Base-by-base conservation (phyloP, 2,329 filamentous ascomycete species). In the Ophiostoma sp. region DNA sequence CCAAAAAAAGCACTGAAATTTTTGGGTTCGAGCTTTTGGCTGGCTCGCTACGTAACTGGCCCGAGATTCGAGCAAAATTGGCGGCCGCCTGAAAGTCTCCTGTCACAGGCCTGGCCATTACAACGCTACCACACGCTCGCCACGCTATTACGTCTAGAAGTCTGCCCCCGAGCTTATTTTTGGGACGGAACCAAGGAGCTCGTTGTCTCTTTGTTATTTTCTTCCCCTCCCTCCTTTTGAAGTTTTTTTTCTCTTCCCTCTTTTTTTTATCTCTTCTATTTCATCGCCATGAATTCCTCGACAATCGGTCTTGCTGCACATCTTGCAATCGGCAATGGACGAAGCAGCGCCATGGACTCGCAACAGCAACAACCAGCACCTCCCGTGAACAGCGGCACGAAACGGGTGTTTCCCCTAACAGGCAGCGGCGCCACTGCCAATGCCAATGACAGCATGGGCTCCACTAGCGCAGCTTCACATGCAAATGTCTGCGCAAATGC, bases 281-380 rank as follows among this genome's bases (percentile, higher is more conserved):
- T 36, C 36, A 6, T 36, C 12, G 36, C 42, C 55, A 72, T 70
- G 57, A 69, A 50, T 45, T 39, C 72, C 11, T 71, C 69, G 17
- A 42, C 71, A 28, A 72, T 70, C 42, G 28, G 63, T 19, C 48
- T 66, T 7, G 63, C 68, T 69, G 63, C 72, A 36, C 72, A 64
- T 63, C 69, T 70, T 63, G 66, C 73, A 7, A 66, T 69, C 22
- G 64, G 72, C 66, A 73, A 76, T 77, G 76, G 71, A 50, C 70
- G 45, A 48, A 48, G 42, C 69, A 64, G 55, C 25, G 28, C 57
- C 71, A 74, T 73, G 73, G 74, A 76, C 42, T 48, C 74, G 42
- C 69, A 74, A 28, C 22, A 69, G 71, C 22, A 69, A 71, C 22
- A 72, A 69, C 69, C n/a, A n/a, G n/a, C n/a, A n/a, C n/a, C 33